Conservation (phyloP, 2,329 filamentous ascomycete species). For the Calonectria henricotiae region DNA sequence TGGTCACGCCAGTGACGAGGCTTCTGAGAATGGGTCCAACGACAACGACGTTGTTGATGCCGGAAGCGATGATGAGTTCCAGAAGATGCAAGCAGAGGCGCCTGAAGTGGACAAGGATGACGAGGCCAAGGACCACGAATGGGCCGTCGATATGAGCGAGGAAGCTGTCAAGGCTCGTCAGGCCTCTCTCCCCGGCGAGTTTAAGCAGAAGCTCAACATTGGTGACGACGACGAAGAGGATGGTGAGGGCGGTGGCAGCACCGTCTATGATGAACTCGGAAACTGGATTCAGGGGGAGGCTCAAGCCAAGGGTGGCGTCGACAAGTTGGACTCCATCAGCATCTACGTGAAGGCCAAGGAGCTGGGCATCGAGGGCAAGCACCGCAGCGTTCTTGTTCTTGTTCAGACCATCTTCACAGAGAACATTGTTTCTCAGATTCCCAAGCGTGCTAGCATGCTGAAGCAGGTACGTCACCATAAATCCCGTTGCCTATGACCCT, state of each 20-base stretch:
- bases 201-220: conserved; percentile 92
- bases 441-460: conserved; percentile 86
- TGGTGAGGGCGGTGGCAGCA: conserved; percentile 82
- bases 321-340: conserved; percentile 88
- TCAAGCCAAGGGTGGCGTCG: conserved; percentile 80
- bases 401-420: conserved; percentile 95
- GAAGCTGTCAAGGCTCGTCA: conserved; percentile 96
- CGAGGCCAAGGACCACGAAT: conserved; percentile 87
- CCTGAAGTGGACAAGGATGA: conserved; percentile 66
- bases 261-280: conserved; percentile 90
- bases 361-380: conserved; percentile 93
- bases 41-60: conserved; percentile 74
- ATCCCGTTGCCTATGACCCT: not conserved
- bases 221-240: conserved; percentile 87
- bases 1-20: conserved; percentile 72
- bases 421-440: conserved; percentile 89
- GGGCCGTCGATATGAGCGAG: conserved; percentile 97
- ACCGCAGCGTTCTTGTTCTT: conserved; percentile 92
- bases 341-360: conserved; percentile 99
- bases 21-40: conserved; percentile 67
- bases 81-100: conserved; percentile 80
- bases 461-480: conserved; percentile 77
- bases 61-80: conserved; percentile 93
- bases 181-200: conserved; percentile 92
- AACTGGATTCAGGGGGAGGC: conserved; percentile 90